Evolutionary conservation across 2,329 filamentous ascomycete genomes (phyloP).

Genomic region (Corynespora cassiicola): DNA sequence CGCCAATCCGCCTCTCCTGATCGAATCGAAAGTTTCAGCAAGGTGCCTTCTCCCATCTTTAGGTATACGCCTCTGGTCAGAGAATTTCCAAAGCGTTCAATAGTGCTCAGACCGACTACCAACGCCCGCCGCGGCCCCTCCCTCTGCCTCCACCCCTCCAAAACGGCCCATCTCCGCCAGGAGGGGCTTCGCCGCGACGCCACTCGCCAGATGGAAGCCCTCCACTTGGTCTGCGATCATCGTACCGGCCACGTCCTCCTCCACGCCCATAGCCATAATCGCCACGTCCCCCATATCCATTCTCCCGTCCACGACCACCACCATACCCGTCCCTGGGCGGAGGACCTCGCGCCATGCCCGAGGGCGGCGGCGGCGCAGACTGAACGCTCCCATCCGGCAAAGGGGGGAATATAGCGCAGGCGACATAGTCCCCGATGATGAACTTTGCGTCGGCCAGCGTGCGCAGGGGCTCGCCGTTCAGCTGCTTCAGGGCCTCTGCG

Average conservation of each 20-base stretch:
- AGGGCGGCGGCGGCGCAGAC: slow-evolving; percentile 60
- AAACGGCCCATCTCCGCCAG: slow-evolving; percentile 51
- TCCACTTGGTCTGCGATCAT: slow-evolving; percentile 49
- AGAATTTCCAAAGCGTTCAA: no score
- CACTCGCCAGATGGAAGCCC: slow-evolving; percentile 66
- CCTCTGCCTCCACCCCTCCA: slow-evolving; percentile 44
- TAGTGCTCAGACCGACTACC: no score
- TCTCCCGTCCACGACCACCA: slow-evolving; percentile 32
- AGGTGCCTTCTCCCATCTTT: not conserved
- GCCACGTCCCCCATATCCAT: slow-evolving; percentile 41
- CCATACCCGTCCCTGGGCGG: slow-evolving; percentile 30
- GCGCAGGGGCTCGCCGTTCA: slow-evolving; percentile 70
- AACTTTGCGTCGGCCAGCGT: slow-evolving; percentile 80
- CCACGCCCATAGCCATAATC: slow-evolving; percentile 45
- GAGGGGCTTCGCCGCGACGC: slow-evolving; percentile 69
- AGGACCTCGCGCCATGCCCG: slow-evolving; percentile 34
- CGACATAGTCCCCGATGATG: slow-evolving; percentile 87
- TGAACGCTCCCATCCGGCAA: slow-evolving; percentile 76
- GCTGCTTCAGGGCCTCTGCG: slow-evolving; percentile 47
- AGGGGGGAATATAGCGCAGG: slow-evolving; percentile 80
- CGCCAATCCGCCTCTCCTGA: no score
- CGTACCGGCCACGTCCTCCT: slow-evolving; percentile 41
- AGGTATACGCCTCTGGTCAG: no score
- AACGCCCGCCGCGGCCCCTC: slow-evolving; percentile 41
- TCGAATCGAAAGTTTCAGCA: not conserved